Conservation (phyloP, 2,329 filamentous ascomycete genomes). For the Nemania sp. region DNA sequence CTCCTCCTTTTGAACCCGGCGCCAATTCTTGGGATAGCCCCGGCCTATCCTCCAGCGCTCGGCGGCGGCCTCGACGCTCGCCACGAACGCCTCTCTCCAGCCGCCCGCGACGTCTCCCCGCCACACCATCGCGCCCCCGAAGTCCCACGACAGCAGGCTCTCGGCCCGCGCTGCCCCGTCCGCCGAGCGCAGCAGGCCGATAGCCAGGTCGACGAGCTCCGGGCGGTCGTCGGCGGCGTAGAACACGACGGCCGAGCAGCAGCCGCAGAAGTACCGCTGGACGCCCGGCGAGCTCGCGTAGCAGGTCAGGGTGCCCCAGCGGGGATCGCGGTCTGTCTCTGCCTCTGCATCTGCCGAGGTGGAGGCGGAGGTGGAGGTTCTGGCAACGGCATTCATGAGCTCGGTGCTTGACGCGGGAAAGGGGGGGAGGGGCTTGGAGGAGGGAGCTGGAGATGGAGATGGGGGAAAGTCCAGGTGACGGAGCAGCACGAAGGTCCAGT, state of each 20-base stretch:
- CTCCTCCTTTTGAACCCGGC: slow-evolving; percentile 29
- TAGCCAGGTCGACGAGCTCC: slow-evolving; percentile 48
- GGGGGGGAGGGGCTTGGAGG: neutral
- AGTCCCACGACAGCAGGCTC: slow-evolving; percentile 48
- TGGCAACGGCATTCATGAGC: slow-evolving; percentile 45
- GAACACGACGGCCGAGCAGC: slow-evolving; percentile 53
- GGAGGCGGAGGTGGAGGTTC: neutral
- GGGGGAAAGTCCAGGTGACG: slow-evolving; percentile 44
- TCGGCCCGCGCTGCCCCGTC: slow-evolving; percentile 52
- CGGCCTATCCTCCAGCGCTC: slow-evolving; percentile 44
- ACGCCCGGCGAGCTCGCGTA: slow-evolving; percentile 51
- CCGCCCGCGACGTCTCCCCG: slow-evolving; percentile 45
- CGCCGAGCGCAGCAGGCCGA: slow-evolving; percentile 45
- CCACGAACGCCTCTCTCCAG: slow-evolving; percentile 46
- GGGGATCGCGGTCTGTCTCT: too few species aligned
- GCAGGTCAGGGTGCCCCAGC: slow-evolving; percentile 47
- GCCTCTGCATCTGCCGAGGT: too few species aligned
- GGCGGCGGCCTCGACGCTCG: slow-evolving; percentile 40
- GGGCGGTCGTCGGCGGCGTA: slow-evolving; percentile 47
- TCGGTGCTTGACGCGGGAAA: slow-evolving; percentile 41
- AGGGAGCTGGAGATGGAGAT: neutral
- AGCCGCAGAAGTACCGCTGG: slow-evolving; percentile 54
- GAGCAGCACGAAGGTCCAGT: slow-evolving; percentile 52
- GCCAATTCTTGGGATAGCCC: slow-evolving; percentile 43
- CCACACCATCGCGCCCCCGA: slow-evolving; percentile 42